Conservation (phyloP, 768 basidiomycete genomes). For the Rhizopogon roseolus region DNA sequence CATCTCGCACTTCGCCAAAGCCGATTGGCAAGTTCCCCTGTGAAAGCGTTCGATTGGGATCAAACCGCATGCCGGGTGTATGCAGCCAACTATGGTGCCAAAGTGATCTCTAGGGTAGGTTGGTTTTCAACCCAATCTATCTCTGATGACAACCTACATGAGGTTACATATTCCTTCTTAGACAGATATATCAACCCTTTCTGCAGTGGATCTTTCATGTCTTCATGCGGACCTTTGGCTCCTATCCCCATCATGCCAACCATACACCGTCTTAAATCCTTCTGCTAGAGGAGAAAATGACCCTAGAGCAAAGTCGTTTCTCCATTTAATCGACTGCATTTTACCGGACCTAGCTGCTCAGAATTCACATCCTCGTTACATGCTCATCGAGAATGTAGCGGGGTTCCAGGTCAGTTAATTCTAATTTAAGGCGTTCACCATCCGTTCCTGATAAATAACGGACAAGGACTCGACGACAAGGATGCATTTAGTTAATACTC, state of each 20-base stretch:
- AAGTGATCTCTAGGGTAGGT: slow-evolving; percentile 48
- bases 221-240: slow-evolving; percentile 66
- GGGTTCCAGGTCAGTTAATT: slow-evolving; percentile 65
- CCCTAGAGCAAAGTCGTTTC: slow-evolving; percentile 72
- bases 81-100: slow-evolving; percentile 47
- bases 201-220: slow-evolving; percentile 38
- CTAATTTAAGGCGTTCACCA: not conserved
- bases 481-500: slow-evolving; percentile 43
- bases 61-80: slow-evolving; percentile 71
- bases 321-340: slow-evolving; percentile 60
- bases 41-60: slow-evolving; percentile 83
- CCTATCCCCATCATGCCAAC: slow-evolving; percentile 79
- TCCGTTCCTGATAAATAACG: slow-evolving; percentile 5
- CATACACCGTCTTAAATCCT: slow-evolving; percentile 77
- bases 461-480: slow-evolving; percentile 63
- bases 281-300: slow-evolving; percentile 65
- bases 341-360: slow-evolving; percentile 50
- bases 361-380: slow-evolving; percentile 45
- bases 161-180: slow-evolving; percentile 11
- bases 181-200: slow-evolving; percentile 60
- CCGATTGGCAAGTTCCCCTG: slow-evolving; percentile 38
- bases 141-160: not conserved
- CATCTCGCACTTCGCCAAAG: slow-evolving; percentile 62
- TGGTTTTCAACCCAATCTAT: not conserved
- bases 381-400: slow-evolving; percentile 79